These are phyloP conservation scores for Alternaria hordeiaustralica DNA, from an alignment of 2,329 filamentous ascomycete genomes.

Conservation along the genomic window DNA sequence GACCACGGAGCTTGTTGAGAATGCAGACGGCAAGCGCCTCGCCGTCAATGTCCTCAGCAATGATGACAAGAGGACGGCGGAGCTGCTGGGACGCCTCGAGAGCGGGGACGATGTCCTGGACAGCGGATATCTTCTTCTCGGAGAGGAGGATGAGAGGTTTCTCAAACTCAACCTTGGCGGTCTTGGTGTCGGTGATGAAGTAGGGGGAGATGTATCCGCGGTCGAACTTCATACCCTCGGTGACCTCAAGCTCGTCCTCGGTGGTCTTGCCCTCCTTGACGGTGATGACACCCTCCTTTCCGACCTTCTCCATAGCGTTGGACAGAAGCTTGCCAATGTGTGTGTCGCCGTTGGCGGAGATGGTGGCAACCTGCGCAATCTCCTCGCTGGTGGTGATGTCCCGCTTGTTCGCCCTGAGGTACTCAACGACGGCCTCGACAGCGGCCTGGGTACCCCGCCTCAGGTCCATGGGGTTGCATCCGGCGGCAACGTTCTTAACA, in stretches of 20 bases:
- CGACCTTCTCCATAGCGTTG: conserved; percentile 99
- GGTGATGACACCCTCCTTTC: conserved; percentile 99
- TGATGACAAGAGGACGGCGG: conserved; percentile 95
- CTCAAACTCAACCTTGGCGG: conserved; percentile 99
- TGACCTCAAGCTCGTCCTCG: conserved; percentile 96
- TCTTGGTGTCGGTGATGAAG: conserved; percentile 99
- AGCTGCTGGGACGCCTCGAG: conserved; percentile 96
- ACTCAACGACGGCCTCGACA: conserved; percentile 93
- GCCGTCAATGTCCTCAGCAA: conserved; percentile 98
- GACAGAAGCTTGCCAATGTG: conserved; percentile 96
- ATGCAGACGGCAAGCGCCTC: conserved; percentile 99
- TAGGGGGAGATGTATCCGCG: conserved; percentile 98
- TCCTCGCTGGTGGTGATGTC: conserved; percentile 98
- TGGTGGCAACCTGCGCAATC: conserved; percentile 97
- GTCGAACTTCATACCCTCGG: conserved; percentile 99
- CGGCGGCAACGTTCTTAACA: conserved; percentile 98
- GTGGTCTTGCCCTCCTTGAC: conserved; percentile 99
- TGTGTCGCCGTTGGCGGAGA: conserved; percentile 94
- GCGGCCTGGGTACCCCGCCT: conserved; percentile 96
- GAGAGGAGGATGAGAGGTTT: conserved; percentile 98
- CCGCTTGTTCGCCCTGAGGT: conserved; percentile 92
- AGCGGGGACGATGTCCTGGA: conserved; percentile 97
- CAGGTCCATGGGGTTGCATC: conserved; percentile 99
- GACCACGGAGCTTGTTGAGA: conserved; percentile 99
- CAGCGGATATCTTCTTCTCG: conserved; percentile 99